Base-by-base conservation (phyloP, 345 rosid genomes). In the Sisymbrium irio region DNA sequence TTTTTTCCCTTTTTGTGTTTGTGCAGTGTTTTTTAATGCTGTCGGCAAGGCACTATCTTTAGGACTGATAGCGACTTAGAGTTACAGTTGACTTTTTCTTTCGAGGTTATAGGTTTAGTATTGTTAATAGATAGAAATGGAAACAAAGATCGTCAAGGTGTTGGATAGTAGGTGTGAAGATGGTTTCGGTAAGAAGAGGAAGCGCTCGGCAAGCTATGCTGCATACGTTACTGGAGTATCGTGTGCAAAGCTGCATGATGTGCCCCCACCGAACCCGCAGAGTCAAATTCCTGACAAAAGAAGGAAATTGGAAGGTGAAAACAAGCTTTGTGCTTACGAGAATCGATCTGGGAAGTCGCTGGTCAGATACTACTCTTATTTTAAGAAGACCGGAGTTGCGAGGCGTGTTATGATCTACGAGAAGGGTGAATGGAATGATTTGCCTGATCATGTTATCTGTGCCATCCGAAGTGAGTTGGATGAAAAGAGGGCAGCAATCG, bases 351-450 rank as follows among this genome's bases (percentile, higher is more conserved):
- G 80, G 61, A 85, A 81, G 76, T 84, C 95, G 17, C 49, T 85
- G 37, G 81, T 82, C 61, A 82, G 70, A 51, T 88, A 83, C 74
- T 96, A 92, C 77, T 76, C 87, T 14, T 92, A 86, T 69, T 96
- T 85, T 74, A 80, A 33, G 80, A 92, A 80, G 80, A 86, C 88
- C 6, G 88, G 92, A 46, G 62, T 84, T 32, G 90, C 93, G 0
- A 79, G 81, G 69, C 91, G 97, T 46, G 65, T 96, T 28, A 83
- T 96, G 98, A 83, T 78, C 50, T 84, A 85, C 74, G 86, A 86
- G 75, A 77, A 89, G 47, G 97, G 92, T 66, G 87, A 80, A 45
- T 96, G 99, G 99, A 80, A 28, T 45, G 89, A 96, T 75, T 87
- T 89, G 62, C 84, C 98, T 46, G 75, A 80, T 13, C 67, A 66